Evolutionary conservation across 2,329 filamentous ascomycete genomes (phyloP), one percentile per base, ranked within the genome.

Genomic region (Sporothrix globosa): DNA sequence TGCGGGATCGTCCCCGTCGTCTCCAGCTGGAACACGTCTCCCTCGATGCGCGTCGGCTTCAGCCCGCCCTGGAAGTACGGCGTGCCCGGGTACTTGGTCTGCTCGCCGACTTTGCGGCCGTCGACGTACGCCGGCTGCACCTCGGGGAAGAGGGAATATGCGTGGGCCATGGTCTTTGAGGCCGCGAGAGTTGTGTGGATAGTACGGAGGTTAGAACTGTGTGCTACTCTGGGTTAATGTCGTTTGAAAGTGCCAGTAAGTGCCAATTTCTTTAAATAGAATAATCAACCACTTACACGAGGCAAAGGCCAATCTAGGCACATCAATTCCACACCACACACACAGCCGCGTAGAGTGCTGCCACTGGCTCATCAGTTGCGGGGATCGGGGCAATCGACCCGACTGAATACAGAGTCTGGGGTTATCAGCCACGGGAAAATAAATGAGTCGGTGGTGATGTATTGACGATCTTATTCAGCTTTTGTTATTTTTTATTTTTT

Each of bases 1-100:
- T 73, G 69, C 0, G 83, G 83, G 44, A 85, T 80, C 6, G n/a
- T 69, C n/a, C 74, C 74, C 4, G 70, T 74, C 6, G 74, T 75
- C 67, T 76, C 74, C 2, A 74, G 71, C 71, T 74, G 67, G 24
- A 67, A 73, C n/a, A 76, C 68, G 61, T 76, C 74, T 27, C 70
- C 73, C 58, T 75, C 74, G 14, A 75, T 44, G 4, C 74, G 72
- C 19, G 69, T 73, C 3, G 74, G 74, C 66, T 72, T 70, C 5
- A 74, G 71, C 9, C 69, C 72, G 5, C 74, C 74, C 61, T 73
- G 61, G 69, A 75, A 75, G 24, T 71, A 73, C 24, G 69, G 9
- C 3, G 74, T 75, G 14, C 69, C 50, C 1, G 75, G 74, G 30
- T 66, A 74, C 71, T 72, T 73, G 69, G 70, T 72, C 70, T 72